Evolutionary conservation across 2,329 filamentous ascomycete genomes (phyloP), one percentile per base, ranked within the genome.

Genomic region (Talaromyces sp.): DNA sequence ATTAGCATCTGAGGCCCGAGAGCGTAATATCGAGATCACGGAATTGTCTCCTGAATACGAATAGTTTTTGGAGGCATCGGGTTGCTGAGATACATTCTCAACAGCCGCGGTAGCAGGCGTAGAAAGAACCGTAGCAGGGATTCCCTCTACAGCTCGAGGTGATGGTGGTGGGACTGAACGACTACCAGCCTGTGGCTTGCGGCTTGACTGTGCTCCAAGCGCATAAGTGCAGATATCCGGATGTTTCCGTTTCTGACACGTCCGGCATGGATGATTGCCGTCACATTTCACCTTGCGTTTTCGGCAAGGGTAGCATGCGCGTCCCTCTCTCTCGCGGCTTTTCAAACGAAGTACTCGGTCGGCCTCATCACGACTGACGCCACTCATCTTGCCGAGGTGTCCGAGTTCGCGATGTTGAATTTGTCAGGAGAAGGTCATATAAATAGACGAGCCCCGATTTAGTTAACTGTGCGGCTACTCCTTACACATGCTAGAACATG

Each of bases 281-380:
- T 71, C 67, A 35, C 70, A 72, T 53, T 71, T 70, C 11, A 72
- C 69, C 45, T 72, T 71, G n/a, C 70, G 64, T 49, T 70, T 66
- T 14, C 64, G 63, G 51, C 69, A 71, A 4, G 69, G 68, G 52
- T 72, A 71, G 32, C 69, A 72, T 5, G 70, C 69, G 42, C 61
- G 64, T 3, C 60, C 44, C 50, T 70, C 69, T 22, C 66, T 61
- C 19, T 66, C 61, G 47, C 67, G 64, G 40, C 65, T 62, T 42
- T 63, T 67, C n/a, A 58, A 53, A 1, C 53, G 58, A 17, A 69
- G 55, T 4, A 69, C 63, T 19, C 65, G 64, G 27, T 69, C 65
- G 14, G 66, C 65, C 55, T 68, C 61, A 50, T 61, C 60, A 37
- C 64, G 65, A 8, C 62, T 60, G 27, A 60, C 49, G 22, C 39